Evolutionary conservation across 2,329 filamentous ascomycete species (phyloP).

Genomic region (Aspergillus hortae): DNA sequence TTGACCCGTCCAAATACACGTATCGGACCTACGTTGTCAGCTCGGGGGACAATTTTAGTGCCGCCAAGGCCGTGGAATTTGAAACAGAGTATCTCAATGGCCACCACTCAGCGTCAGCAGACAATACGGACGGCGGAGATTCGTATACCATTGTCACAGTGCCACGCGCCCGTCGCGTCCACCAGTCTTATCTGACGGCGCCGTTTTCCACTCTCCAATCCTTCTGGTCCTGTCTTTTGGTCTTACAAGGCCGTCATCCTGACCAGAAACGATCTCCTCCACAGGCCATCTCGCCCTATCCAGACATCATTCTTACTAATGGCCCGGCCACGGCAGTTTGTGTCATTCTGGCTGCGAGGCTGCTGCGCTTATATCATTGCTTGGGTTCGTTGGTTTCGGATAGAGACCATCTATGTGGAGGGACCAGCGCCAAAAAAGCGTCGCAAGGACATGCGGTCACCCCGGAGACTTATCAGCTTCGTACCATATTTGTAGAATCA

Average conservation of each 20-base stretch:
- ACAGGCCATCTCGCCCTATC: slow-evolving; percentile 45
- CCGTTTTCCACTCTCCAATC: slow-evolving; percentile 66
- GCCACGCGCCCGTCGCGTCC: slow-evolving; percentile 72
- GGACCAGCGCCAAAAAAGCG: slow-evolving; percentile 4
- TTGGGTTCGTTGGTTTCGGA: slow-evolving; percentile 10
- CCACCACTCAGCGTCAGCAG: slow-evolving; percentile 8
- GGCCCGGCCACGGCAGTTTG: slow-evolving; percentile 86
- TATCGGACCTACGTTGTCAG: slow-evolving; percentile 80
- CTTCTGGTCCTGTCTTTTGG: slow-evolving; percentile 58
- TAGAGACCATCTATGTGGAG: not conserved
- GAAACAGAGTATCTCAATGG: slow-evolving; percentile 43
- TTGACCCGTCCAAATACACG: slow-evolving; percentile 46
- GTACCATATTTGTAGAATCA: slow-evolving; percentile 83
- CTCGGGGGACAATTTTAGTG: slow-evolving; percentile 70
- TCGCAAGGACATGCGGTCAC: not conserved
- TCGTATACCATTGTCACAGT: slow-evolving; percentile 66
- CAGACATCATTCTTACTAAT: slow-evolving; percentile 78
- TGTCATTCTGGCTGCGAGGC: slow-evolving; percentile 56
- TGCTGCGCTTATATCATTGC: slow-evolving; percentile 52
- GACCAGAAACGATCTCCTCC: slow-evolving; percentile 26
- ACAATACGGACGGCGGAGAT: slow-evolving; percentile 4
- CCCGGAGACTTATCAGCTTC: slow-evolving; percentile 54
- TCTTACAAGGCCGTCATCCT: slow-evolving; percentile 46
- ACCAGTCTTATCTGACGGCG: slow-evolving; percentile 73
- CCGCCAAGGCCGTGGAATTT: slow-evolving; percentile 61